Evolutionary conservation across 192 early-diverging fungal genomes (phyloP), one percentile per base, ranked within the genome.

Genomic region (Coemansia sp.): DNA sequence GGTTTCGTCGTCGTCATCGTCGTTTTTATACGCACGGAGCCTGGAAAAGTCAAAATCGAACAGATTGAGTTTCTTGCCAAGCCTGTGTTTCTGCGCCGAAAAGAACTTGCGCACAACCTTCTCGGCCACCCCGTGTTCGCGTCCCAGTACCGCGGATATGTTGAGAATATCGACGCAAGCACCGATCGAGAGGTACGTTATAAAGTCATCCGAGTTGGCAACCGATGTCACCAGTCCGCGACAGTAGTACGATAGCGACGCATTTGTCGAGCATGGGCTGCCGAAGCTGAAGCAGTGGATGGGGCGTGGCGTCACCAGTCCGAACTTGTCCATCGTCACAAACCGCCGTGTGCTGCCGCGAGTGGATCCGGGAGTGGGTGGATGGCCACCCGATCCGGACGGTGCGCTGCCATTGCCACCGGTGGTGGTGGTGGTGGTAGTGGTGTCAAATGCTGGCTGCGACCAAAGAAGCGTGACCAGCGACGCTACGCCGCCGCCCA

Each of bases 211-310:
- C 6, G 89, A 87, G 59, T 93, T 89, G n/a, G 88, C 92, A 12
- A 97, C 87, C 8, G 89, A 92, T 0, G 92, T 95, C 5, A 97
- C 84, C 18, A 95, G 81, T 0, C 87, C 88, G 38, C 84, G 83
- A 64, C 88, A 91, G 62, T 90, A 84, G 45, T 83, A 76, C n/a
- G 89, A 89, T 16, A 96, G 83, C 16, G 86, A 81, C 1, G 88
- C 67, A 32, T 89, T 87, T 61, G 91, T 89, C 23, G 90, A 87
- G 63, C 90, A 90, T 0, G 95, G 94, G n/a, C 89, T 85, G 19
- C 93, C 95, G 68, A 89, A 97, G 21, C 90, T 87, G 61, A 91
- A 94, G 64, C 92, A 93, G 64, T 93, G 92, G 64, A 97, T 88
- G 19, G 89, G 86, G 15, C 94, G 87, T 44, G 84, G 86, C 0